phyloP scores from a whole-genome alignment of 2,329 filamentous ascomycete genomes.

The Ophiostoma sp. region DNA sequence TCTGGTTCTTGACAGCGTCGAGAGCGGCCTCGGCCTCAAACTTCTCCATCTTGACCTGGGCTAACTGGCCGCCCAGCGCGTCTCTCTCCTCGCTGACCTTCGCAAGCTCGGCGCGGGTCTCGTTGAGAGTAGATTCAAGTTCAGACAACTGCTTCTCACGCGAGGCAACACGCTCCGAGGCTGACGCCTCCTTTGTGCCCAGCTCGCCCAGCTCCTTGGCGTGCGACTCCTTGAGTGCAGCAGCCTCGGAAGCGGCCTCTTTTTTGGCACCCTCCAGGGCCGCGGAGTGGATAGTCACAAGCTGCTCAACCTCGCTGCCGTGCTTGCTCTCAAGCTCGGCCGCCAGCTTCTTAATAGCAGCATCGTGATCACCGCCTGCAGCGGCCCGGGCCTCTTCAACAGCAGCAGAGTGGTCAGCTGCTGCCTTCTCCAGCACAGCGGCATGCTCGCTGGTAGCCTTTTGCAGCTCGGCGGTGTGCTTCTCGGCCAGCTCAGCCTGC shows the following conservation, averaged over 20 bases:
- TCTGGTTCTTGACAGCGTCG: conserved; percentile 52
- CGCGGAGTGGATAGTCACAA: conserved; percentile 41
- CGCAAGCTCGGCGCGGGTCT: conserved; percentile 40
- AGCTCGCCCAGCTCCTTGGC: conserved; percentile 41
- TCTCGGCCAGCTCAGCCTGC: conserved; percentile 33
- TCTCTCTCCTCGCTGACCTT: conserved; percentile 46
- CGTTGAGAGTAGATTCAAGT: conserved; percentile 36
- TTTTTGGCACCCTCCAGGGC: conserved; percentile 44
- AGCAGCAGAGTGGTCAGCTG: conserved; percentile 34
- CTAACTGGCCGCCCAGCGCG: conserved; percentile 50
- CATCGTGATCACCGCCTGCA: not conserved
- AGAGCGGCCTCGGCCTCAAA: conserved; percentile 56
- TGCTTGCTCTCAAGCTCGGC: conserved; percentile 38
- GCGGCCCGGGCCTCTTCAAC: conserved; percentile 40
- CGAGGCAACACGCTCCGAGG: conserved; percentile 41
- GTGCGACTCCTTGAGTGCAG: conserved; percentile 34
- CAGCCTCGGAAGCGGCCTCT: conserved; percentile 40
- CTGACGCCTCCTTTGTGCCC: conserved; percentile 31
- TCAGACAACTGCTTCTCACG: conserved; percentile 37
- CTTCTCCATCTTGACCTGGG: conserved; percentile 56
- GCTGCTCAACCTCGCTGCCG: conserved; percentile 43
- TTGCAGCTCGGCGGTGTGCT: conserved; percentile 25
- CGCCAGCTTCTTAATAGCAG: conserved; percentile 38
- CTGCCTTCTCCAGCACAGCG: conserved; percentile 35
- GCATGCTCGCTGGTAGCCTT: conserved; percentile 32